Evolutionary conservation across 2,329 filamentous ascomycete genomes (phyloP).

Genomic region (Ilyonectria robusta): DNA sequence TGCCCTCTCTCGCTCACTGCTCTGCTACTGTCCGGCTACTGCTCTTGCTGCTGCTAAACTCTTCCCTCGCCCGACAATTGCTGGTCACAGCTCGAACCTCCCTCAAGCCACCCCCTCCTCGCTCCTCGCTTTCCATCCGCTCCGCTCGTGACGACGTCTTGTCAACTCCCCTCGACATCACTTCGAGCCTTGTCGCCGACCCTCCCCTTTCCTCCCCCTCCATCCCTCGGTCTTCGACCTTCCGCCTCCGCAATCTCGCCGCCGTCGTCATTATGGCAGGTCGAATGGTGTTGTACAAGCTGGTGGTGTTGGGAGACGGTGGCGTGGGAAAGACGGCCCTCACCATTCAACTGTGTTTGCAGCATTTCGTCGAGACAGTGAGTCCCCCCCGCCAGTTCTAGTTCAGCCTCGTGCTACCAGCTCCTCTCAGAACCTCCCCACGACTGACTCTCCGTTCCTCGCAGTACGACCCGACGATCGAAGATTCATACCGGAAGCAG

Average conservation of each 20-base stretch:
- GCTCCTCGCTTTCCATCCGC: slow-evolving; percentile 41
- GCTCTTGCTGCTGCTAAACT: slow-evolving; percentile 30
- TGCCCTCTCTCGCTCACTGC: slow-evolving; percentile 23
- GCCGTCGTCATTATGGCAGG: slow-evolving; percentile 76
- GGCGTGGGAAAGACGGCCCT: slow-evolving; percentile 95
- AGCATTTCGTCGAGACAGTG: slow-evolving; percentile 97
- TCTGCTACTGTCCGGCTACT: slow-evolving; percentile 32
- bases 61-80: slow-evolving; percentile 37
- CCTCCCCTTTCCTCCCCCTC: slow-evolving; percentile 33
- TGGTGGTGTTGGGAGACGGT: slow-evolving; percentile 95
- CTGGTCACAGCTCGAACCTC: slow-evolving; percentile 45
- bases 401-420: slow-evolving; percentile 6
- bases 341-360: slow-evolving; percentile 96
- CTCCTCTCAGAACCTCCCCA: slow-evolving; percentile 20
- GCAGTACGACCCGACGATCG: slow-evolving; percentile 89
- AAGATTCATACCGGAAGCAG: slow-evolving; percentile 90
- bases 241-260: slow-evolving; percentile 28
- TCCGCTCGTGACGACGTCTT: slow-evolving; percentile 45
- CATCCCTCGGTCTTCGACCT: slow-evolving; percentile 35
- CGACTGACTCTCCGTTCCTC: slow-evolving; percentile 31
- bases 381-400: slow-evolving; percentile 51
- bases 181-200: slow-evolving; percentile 39
- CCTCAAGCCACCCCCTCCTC: slow-evolving; percentile 50
- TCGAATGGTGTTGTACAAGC: slow-evolving; percentile 95
- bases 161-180: slow-evolving; percentile 29